These are phyloP conservation scores for Cucurbitaria berberidis DNA, from an alignment of 2,329 filamentous ascomycete species.

Conservation along the genomic window DNA sequence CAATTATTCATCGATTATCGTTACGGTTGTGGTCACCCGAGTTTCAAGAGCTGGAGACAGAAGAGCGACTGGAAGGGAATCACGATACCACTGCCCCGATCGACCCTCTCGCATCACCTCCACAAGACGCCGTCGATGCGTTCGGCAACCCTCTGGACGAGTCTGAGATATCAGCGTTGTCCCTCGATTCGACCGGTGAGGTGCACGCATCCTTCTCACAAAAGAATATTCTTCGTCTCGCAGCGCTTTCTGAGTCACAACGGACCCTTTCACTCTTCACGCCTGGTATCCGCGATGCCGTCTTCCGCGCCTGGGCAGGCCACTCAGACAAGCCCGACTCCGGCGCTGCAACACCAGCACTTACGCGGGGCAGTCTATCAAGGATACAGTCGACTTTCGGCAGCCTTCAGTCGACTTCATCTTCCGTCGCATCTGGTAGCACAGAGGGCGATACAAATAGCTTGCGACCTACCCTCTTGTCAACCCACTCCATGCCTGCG, in stretches of 20 bases:
- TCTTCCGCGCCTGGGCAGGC: slow-evolving; percentile 91
- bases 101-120: slow-evolving; percentile 82
- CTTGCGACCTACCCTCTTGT: slow-evolving; percentile 72
- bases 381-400: slow-evolving; percentile 54
- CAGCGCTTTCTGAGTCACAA: slow-evolving; percentile 84
- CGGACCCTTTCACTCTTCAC: slow-evolving; percentile 91
- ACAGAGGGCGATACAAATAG: slow-evolving; percentile 59
- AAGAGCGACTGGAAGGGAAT: slow-evolving; percentile 56
- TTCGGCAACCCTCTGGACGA: slow-evolving; percentile 78
- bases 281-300: slow-evolving; percentile 84
- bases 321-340: slow-evolving; percentile 72
- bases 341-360: slow-evolving; percentile 49
- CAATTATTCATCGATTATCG: slow-evolving; percentile 93
- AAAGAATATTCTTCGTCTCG: slow-evolving; percentile 86
- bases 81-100: slow-evolving; percentile 66
- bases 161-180: slow-evolving; percentile 75
- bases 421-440: slow-evolving; percentile 45
- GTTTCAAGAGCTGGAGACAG: slow-evolving; percentile 71
- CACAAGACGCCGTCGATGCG: slow-evolving; percentile 80
- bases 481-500: slow-evolving; percentile 61
- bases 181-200: slow-evolving; percentile 79
- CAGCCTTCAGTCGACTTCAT: slow-evolving; percentile 55
- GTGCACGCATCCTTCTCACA: slow-evolving; percentile 92
- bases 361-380: slow-evolving; percentile 54
- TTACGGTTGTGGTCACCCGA: slow-evolving; percentile 90